Evolutionary conservation across 2,329 filamentous ascomycete species (phyloP), one percentile per base, ranked within the genome.

Genomic region (Apiospora malaysiana): DNA sequence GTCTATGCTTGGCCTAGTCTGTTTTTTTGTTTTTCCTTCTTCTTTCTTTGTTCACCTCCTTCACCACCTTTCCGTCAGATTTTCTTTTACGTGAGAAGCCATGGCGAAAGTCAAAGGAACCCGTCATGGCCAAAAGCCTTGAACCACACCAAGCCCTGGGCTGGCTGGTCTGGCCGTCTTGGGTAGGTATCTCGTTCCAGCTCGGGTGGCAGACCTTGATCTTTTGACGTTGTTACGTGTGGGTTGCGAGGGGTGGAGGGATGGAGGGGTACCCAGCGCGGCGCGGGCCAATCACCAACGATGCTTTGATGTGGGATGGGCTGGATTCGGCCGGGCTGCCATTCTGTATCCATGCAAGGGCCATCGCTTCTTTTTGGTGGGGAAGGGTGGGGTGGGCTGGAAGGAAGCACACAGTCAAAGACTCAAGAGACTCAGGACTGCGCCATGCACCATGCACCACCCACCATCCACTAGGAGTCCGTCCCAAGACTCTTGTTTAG

Each of bases 221-320:
- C 27, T 21, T 9, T 63, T 40, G 56, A 63, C 37, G 56, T 40
- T n/a, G 27, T 21, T 40, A 32, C 56, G 56, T n/a, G 32, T 21
- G 56, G 27, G 56, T 32, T 32, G 32, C 32, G 56, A 37, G 32
- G 56, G 37, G 56, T 37, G 27, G 56, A 37, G 32, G 56, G 37
- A 32, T 37, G 27, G 56, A 37, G 56, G 56, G 21, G 27, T 32
- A 32, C 56, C 56, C 27, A 63, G 32, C 14, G 18, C 21, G 32
- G 16, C 8, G 56, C 21, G 56, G 18, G 56, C 56, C 56, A 63
- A 63, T 63, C 56, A 63, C 18, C 18, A 40, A 9, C 9, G 21
- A 63, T 27, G 56, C 56, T 63, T 63, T 63, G 56, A 63, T 63
- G 56, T 63, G 56, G 56, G 56, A 63, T 63, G 56, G 56, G 56